Conservation (phyloP, 306 rosid species). For the Dryas drummondii region DNA sequence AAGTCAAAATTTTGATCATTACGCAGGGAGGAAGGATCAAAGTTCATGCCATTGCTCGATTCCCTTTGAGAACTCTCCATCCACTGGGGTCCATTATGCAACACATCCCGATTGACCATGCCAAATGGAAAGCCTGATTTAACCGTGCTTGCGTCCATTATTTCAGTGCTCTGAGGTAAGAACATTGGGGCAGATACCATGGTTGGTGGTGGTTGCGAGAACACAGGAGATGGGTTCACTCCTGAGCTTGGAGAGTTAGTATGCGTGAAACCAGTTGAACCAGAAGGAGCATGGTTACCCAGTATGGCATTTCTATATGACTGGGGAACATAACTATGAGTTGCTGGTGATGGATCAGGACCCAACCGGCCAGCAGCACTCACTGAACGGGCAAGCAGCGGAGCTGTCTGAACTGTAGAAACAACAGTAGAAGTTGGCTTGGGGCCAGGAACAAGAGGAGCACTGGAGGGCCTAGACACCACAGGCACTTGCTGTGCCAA, state of each 20-base stretch:
- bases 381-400: constrained; percentile 68
- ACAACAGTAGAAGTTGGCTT: constrained; percentile 75
- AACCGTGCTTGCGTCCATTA: constrained; percentile 46
- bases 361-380: constrained; percentile 93
- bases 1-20: constrained; percentile 56
- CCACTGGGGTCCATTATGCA: constrained; percentile 73
- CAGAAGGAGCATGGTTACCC: constrained; percentile 61
- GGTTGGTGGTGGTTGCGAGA: constrained; percentile 61
- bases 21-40: constrained; percentile 46
- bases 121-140: constrained; percentile 57
- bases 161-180: constrained; percentile 64
- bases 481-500: constrained; percentile 46
- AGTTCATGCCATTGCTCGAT: constrained; percentile 46
- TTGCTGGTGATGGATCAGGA: constrained; percentile 75
- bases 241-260: constrained; percentile 57
- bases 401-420: constrained; percentile 70
- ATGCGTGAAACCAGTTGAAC: constrained; percentile 52
- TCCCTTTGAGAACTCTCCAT: constrained; percentile 62
- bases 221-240: constrained; percentile 48
- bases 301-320: constrained; percentile 92
- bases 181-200: constrained; percentile 61
- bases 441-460: constrained; percentile 79
- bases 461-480: constrained; percentile 82
- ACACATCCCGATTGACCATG: constrained; percentile 46
- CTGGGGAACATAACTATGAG: constrained; percentile 73